phyloP scores from a whole-genome alignment of 2,329 filamentous ascomycete genomes.

The Microcyclospora tardicrescens region DNA sequence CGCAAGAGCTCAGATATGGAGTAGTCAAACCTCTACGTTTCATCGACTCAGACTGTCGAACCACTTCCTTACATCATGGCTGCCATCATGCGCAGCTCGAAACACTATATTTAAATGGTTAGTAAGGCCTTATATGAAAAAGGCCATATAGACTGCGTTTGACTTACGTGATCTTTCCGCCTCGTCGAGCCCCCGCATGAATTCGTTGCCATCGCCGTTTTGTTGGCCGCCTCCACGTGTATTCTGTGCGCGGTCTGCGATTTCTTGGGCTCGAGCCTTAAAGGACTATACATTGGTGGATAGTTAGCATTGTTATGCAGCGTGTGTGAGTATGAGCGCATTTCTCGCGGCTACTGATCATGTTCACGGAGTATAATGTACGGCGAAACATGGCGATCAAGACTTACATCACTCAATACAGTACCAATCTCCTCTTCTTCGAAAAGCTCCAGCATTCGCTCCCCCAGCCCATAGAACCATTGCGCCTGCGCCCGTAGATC shows the following conservation, averaged over 20 bases:
- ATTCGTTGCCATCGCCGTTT: slow-evolving; percentile 57
- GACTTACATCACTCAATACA: slow-evolving; percentile 34
- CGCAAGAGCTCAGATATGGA: too few species aligned
- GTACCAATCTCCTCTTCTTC: slow-evolving; percentile 73
- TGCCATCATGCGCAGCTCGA: slow-evolving; percentile 35
- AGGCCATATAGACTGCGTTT: neutral
- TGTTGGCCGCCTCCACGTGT: slow-evolving; percentile 36
- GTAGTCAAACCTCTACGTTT: too few species aligned
- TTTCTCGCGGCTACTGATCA: too few species aligned
- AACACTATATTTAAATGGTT: slow-evolving; percentile 27
- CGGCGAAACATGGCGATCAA: neutral
- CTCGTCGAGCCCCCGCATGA: slow-evolving; percentile 78
- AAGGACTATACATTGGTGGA: slow-evolving; percentile 48
- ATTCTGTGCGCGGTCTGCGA: slow-evolving; percentile 82
- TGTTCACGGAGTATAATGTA: too few species aligned
- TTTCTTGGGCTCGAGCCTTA: slow-evolving; percentile 64
- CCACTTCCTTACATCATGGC: slow-evolving; percentile 34
- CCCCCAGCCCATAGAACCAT: slow-evolving; percentile 78
- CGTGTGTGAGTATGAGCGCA: neutral
- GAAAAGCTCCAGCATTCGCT: slow-evolving; percentile 77
- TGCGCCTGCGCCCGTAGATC: slow-evolving; percentile 70
- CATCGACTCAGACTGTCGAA: slow-evolving; percentile 16
- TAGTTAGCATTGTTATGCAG: neutral
- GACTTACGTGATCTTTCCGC: slow-evolving; percentile 58
- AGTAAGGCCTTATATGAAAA: neutral